These are phyloP conservation scores for Tuber umbilicatum DNA, from an alignment of 495 filamentous ascomycete genomes.

Conservation along the genomic window DNA sequence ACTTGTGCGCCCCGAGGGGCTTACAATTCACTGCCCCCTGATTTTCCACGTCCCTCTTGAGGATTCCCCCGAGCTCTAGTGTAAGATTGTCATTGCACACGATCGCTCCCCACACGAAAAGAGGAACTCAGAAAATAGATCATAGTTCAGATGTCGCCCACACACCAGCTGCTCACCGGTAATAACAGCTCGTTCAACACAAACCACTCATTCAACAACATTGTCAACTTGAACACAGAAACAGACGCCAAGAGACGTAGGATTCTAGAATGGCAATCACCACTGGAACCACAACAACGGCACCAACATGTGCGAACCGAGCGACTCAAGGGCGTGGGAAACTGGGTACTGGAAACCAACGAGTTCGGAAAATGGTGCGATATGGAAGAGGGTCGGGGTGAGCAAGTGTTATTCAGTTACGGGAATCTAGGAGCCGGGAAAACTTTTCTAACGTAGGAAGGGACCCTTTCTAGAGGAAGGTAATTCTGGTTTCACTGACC, in stretches of 20 bases:
- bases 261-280: neutral
- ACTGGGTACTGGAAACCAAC: neutral
- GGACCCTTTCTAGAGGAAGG: neutral
- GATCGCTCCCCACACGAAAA: no score
- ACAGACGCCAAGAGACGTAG: neutral
- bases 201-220: neutral
- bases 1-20: no score
- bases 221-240: neutral
- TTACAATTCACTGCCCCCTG: no score
- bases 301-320: neutral
- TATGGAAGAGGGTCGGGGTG: neutral
- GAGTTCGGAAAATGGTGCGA: neutral
- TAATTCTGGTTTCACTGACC: neutral
- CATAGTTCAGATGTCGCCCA: neutral
- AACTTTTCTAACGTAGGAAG: neutral
- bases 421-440: neutral
- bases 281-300: neutral
- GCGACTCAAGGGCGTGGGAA: neutral
- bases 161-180: neutral
- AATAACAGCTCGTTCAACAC: no score
- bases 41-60: no score
- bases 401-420: neutral
- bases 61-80: no score
- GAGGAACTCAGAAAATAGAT: neutral
- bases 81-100: no score